Evolutionary conservation across 352 stramenopile genomes (phyloP).

Genomic region (Phytopythium chamaehyphon): DNA sequence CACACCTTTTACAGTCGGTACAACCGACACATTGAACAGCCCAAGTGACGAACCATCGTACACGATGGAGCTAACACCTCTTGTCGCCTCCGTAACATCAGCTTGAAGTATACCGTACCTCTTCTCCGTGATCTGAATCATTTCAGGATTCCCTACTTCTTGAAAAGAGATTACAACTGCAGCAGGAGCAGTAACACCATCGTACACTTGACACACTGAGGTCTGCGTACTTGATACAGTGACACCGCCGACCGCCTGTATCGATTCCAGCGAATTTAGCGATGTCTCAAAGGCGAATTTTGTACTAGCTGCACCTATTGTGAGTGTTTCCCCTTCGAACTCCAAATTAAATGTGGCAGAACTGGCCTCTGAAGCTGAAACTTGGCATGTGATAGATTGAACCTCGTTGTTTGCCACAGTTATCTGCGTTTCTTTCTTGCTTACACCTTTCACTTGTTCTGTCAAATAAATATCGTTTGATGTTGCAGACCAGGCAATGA

Average conservation of each 20-base stretch:
- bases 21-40: conserved; percentile 82
- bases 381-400: conserved; percentile 51
- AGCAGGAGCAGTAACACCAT: conserved; percentile 12
- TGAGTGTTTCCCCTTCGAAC: conserved; percentile 33
- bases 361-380: conserved; percentile 21
- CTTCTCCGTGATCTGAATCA: conserved; percentile 29
- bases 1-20: conserved; percentile 69
- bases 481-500: conserved; percentile 52
- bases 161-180: conserved; percentile 46
- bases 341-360: conserved; percentile 44
- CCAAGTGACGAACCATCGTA: conserved; percentile 59
- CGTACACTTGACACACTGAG: conserved; percentile 37
- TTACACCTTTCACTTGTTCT: conserved; percentile 49
- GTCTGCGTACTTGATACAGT: conserved; percentile 31
- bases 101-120: conserved; percentile 54
- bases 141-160: conserved; percentile 35
- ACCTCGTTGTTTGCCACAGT: conserved; percentile 53
- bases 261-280: conserved; percentile 43
- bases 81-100: conserved; percentile 44
- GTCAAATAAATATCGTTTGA: conserved; percentile 61
- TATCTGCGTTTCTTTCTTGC: conserved; percentile 24
- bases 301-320: conserved; percentile 32
- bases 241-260: conserved; percentile 44
- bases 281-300: conserved; percentile 31
- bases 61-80: conserved; percentile 65